phyloP scores from a whole-genome alignment of 1,284 basidiomycete species.

The Ceratobasidium sp. region DNA sequence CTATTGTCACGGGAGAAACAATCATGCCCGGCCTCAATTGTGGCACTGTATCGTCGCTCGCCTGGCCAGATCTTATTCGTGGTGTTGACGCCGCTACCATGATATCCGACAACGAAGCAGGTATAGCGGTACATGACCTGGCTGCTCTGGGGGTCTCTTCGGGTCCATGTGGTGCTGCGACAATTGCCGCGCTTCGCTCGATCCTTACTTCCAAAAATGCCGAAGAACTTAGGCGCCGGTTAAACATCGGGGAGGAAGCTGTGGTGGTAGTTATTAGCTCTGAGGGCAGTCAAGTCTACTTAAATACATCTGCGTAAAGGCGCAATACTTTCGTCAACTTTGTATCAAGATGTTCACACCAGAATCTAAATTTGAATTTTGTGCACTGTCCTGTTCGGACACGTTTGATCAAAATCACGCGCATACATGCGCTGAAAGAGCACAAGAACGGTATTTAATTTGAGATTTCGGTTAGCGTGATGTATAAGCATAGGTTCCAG shows the following conservation, averaged over 20 bases:
- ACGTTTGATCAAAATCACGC: no score
- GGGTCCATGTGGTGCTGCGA: constrained; percentile 47
- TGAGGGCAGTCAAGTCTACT: constrained; percentile 27
- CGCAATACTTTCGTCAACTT: no score
- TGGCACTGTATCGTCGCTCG: constrained; percentile 45
- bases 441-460: no score
- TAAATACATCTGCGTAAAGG: no score
- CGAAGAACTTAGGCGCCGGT: not conserved
- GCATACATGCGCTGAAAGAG: no score
- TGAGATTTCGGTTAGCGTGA: no score
- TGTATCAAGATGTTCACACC: no score
- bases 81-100: constrained; percentile 42
- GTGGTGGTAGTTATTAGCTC: constrained; percentile 26
- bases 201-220: not conserved
- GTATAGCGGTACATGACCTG: constrained; percentile 44
- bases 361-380: no score
- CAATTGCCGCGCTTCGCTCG: constrained; percentile 37
- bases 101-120: constrained; percentile 41
- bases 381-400: no score
- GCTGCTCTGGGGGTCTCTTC: constrained; percentile 21
- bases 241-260: not conserved
- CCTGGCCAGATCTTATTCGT: constrained; percentile 45
- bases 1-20: constrained; percentile 36
- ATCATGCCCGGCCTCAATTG: constrained; percentile 49
- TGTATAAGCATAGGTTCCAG: no score